Evolutionary conservation across 179 eudicot species (phyloP).

Genomic region (Corrigiola litoralis): DNA sequence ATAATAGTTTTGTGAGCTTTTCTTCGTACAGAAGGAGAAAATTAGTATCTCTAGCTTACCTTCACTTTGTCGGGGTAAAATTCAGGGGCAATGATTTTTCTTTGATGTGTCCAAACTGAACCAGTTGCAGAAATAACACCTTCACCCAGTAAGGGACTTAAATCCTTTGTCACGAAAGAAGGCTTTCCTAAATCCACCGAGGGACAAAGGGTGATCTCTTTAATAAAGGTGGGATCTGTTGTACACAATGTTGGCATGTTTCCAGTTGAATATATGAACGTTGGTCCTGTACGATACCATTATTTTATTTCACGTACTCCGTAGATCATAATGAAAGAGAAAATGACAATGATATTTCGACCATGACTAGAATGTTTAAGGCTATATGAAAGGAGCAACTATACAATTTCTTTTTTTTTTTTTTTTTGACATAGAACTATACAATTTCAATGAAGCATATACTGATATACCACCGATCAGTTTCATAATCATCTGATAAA

Average conservation of each 20-base stretch:
- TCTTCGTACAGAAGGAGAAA: neutral
- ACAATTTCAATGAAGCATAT: too few relatives aligned
- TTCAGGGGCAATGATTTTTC: conserved; percentile 70
- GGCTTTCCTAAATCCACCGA: conserved; percentile 68
- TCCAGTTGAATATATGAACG: conserved; percentile 67
- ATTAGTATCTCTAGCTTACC: conserved; percentile 34
- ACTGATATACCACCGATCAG: too few relatives aligned
- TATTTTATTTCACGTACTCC: too few relatives aligned
- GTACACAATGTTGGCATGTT: conserved; percentile 70
- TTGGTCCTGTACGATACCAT: too few relatives aligned
- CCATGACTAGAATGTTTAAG: too few relatives aligned
- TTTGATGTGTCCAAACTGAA: conserved; percentile 58
- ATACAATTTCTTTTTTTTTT: too few relatives aligned
- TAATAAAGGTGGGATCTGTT: conserved; percentile 57
- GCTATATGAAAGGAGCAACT: too few relatives aligned
- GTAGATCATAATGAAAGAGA: too few relatives aligned
- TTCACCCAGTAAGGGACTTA: conserved; percentile 80
- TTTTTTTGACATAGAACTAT: too few relatives aligned
- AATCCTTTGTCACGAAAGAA: conserved; percentile 55
- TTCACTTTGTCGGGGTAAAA: conserved; percentile 83
- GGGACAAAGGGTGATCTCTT: conserved; percentile 60
- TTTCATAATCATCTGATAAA: too few relatives aligned
- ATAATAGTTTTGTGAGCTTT: neutral
- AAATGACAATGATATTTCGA: too few relatives aligned
- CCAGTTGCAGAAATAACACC: conserved; percentile 82